Evolutionary conservation across 2,329 filamentous ascomycete species (phyloP).

Genomic region (Teratosphaeria epicoccoides): DNA sequence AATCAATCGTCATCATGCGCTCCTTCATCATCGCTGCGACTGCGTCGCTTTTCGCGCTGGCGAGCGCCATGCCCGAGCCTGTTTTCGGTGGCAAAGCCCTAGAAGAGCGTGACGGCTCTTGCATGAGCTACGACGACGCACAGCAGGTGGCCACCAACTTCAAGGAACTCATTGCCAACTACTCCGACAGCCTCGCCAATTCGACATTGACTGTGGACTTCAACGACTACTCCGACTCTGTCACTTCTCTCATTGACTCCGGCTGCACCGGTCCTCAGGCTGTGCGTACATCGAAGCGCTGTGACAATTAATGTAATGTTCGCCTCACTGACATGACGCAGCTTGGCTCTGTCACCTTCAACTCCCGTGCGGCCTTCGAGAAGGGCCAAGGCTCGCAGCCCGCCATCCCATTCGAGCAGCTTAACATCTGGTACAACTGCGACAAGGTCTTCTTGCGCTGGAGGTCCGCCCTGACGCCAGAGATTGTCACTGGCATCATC

Average conservation of each 20-base stretch:
- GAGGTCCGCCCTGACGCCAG: conserved; percentile 9
- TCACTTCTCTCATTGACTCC: conserved; percentile 25
- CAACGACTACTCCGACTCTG: conserved; percentile 26
- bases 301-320: conserved; percentile 19
- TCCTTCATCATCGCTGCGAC: conserved; percentile 2
- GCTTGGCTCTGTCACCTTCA: conserved; percentile 21
- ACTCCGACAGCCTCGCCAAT: conserved; percentile 20
- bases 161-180: conserved; percentile 22
- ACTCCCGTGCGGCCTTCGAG: conserved; percentile 16
- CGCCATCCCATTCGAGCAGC: conserved; percentile 20
- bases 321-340: conserved; percentile 20
- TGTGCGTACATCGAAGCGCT: conserved; percentile 18
- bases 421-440: conserved; percentile 25
- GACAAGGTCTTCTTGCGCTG: conserved; percentile 22
- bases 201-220: conserved; percentile 20
- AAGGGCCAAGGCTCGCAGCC: conserved; percentile 22
- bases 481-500: conserved; percentile 21
- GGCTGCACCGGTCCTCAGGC: conserved; percentile 17
- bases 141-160: conserved; percentile 20
- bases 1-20: conserved; percentile 2
- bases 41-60: conserved; percentile 3
- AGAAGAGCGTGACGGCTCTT: conserved; percentile 7
- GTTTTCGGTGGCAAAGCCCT: conserved; percentile 1
- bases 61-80: not conserved
- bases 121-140: conserved; percentile 15